Evolutionary conservation across 306 rosid genomes (phyloP), one percentile per base, ranked within the genome.

Genomic region (Glycine soja): DNA sequence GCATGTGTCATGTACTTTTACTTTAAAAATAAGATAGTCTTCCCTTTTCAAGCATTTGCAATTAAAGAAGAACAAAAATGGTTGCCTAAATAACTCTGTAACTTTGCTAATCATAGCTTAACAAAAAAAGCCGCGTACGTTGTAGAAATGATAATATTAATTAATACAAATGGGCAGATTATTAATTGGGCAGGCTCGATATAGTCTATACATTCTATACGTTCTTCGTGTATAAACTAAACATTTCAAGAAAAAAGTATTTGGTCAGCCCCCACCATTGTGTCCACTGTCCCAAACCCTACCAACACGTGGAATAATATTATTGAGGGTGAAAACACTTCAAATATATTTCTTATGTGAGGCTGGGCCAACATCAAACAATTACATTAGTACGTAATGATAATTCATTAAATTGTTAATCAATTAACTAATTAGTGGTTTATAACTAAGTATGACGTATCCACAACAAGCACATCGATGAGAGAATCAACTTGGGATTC

Each of bases 251-350:
- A 61, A 65, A 67, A 67, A 84, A 78, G 84, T 82, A 80, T 34
- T 70, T 54, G 74, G 76, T 78, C 75, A 85, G 89, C 82, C 89
- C 93, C 90, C 88, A 87, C 88, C 61, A 38, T 57, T 81, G 85
- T 78, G 81, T 75, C 87, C 89, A 68, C 38, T 90, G 97, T 89
- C 91, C 88, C 89, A 83, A 50, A 43, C 80, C 83, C 91, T 50
- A 59, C 97, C 89, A 88, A 83, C 97, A 90, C 75, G 69, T 64
- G 74, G 91, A 90, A 92, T 89, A 84, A 83, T 74, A 70, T 80
- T 80, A 88, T 87, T 84, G 91, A 73, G 74, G 83, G 52, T 78
- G 75, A 75, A 83, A 92, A 88, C 89, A 82, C 89, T 86, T 77
- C 0, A 72, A 65, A 72, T 71, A 70, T 66, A 74, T 67, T 80